Evolutionary conservation across 192 early-diverging fungal species (phyloP), one percentile per base, ranked within the genome.

Genomic region (Glomus cerebriforme): DNA sequence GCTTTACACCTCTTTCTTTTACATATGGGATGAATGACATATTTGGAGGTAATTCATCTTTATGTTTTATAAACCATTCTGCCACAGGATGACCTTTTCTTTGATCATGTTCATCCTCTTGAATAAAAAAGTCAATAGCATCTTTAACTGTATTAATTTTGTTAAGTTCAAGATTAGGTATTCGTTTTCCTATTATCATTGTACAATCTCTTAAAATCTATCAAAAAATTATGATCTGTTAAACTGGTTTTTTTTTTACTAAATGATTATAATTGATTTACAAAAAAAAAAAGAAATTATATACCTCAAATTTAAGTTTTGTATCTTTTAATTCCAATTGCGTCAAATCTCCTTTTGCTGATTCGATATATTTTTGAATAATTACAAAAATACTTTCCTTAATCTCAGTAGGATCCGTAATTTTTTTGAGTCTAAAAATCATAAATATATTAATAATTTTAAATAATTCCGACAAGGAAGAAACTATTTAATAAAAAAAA

Each of bases 161-260:
- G 29, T 87, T 81, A 37, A 87, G 77, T n/a, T 80, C 73, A 32
- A 80, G 39, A 45, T 85, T 85, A 7, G 83, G 84, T 19, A 87
- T 67, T 12, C 77, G 79, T 63, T 78, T 82, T 19, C 81, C 84
- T 12, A 75, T 83, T 68, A 79, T 59, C 17, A 76, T 43, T 8
- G 82, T 82, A 66, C 71, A 73, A n/a, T 83, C 83, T 58, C 83
- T 85, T 47, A 87, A 37, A 37, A 85, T 71, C 85, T 83, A 35
- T 19, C 54, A 32, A 5, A 39, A 73, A n/a, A 9, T 31, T n/a
- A n/a, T n/a, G n/a, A n/a, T n/a, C n/a, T n/a, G n/a, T n/a, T n/a
- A n/a, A n/a, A n/a, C n/a, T n/a, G n/a, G n/a, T n/a, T n/a, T 9
- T 31, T n/a, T 24, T 32, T 26, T 37, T 31, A 27, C n/a, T n/a